These are phyloP conservation scores for Phytophthora pseudosyringae DNA, from an alignment of 352 stramenopile species.

Conservation along the genomic window DNA sequence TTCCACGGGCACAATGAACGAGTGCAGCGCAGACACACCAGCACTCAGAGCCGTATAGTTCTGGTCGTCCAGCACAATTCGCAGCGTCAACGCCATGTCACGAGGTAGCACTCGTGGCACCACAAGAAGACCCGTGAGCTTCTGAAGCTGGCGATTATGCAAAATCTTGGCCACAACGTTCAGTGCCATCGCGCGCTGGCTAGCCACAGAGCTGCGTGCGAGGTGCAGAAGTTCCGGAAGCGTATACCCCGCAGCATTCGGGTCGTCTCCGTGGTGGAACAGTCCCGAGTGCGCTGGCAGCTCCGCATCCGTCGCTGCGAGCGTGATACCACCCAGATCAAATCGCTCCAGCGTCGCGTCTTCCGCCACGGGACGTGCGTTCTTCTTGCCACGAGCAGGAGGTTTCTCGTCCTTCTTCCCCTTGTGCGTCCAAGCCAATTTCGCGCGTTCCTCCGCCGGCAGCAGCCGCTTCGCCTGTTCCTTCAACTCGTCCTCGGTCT, in stretches of 20 bases:
- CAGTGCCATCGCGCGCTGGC: slow-evolving; percentile 73
- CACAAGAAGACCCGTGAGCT: slow-evolving; percentile 19
- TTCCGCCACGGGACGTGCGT: slow-evolving; percentile 17
- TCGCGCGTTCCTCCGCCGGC: slow-evolving; percentile 71
- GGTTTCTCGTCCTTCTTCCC: slow-evolving; percentile 17
- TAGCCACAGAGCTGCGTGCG: slow-evolving; percentile 72
- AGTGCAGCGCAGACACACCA: slow-evolving; percentile 57
- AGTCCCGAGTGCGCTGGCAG: slow-evolving; percentile 67
- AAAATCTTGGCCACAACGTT: slow-evolving; percentile 71
- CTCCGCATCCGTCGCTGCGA: slow-evolving; percentile 27
- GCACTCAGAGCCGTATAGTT: slow-evolving; percentile 66
- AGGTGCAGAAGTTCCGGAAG: slow-evolving; percentile 75
- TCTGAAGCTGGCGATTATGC: slow-evolving; percentile 39
- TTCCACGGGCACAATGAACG: slow-evolving; percentile 52
- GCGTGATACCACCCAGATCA: slow-evolving; percentile 61
- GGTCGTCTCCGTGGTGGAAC: slow-evolving; percentile 84
- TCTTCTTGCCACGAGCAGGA: slow-evolving; percentile 11
- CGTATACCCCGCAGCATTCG: slow-evolving; percentile 74
- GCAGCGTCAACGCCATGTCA: slow-evolving; percentile 56
- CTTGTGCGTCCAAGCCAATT: slow-evolving; percentile 78
- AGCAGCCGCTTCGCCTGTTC: slow-evolving; percentile 45
- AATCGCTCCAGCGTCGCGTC: slow-evolving; percentile 65
- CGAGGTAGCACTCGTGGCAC: slow-evolving; percentile 46
- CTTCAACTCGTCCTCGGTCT: slow-evolving; percentile 70
- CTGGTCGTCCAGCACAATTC: slow-evolving; percentile 65